Conservation (phyloP, 495 filamentous ascomycete genomes). For the Aspergillus cavernicola region DNA sequence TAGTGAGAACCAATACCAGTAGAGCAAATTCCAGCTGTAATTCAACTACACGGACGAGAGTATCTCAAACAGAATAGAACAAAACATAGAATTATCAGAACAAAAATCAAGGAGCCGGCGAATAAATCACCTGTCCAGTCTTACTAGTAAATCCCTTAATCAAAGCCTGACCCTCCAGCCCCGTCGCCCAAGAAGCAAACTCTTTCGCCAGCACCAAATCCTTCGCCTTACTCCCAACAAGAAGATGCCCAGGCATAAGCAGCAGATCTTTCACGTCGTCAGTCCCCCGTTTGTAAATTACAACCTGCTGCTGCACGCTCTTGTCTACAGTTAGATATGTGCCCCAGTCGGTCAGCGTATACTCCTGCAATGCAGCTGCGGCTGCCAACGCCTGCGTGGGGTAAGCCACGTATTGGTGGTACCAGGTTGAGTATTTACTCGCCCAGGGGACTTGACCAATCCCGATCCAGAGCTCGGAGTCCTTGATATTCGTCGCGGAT, state of each 20-base stretch:
- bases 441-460: slow-evolving; percentile 47
- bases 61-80: no score
- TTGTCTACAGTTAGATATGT: slow-evolving; percentile 32
- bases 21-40: no score
- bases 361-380: slow-evolving; percentile 33
- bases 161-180: slow-evolving; percentile 29
- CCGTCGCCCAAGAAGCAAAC: slow-evolving; percentile 36
- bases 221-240: slow-evolving; percentile 28
- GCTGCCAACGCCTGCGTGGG: slow-evolving; percentile 38
- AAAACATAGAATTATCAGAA: no score
- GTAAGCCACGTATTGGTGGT: slow-evolving; percentile 43
- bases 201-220: slow-evolving; percentile 23
- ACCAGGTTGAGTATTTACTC: slow-evolving; percentile 39
- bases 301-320: slow-evolving; percentile 19
- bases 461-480: slow-evolving; percentile 39
- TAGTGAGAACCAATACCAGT: no score
- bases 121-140: no score
- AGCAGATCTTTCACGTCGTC: slow-evolving; percentile 31
- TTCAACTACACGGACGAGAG: no score
- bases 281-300: slow-evolving; percentile 33
- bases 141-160: slow-evolving; percentile 5
- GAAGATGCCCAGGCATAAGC: slow-evolving; percentile 37
- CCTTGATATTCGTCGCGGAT: slow-evolving; percentile 46
- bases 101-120: no score
- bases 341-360: slow-evolving; percentile 42